These are phyloP conservation scores for Epichloe baconii DNA, from an alignment of 2,329 filamentous ascomycete genomes.

Conservation along the genomic window DNA sequence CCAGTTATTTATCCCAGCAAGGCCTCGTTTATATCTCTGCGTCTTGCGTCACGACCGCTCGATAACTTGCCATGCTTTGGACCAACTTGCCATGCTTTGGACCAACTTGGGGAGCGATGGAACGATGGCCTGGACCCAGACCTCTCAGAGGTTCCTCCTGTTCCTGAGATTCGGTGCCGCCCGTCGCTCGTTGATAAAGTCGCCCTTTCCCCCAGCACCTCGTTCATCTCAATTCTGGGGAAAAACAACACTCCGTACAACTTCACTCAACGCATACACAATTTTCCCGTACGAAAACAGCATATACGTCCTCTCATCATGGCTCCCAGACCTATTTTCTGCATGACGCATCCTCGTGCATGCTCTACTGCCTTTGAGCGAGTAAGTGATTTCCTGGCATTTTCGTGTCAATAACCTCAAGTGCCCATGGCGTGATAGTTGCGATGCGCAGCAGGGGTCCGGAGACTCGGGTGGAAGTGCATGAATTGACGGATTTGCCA, in stretches of 20 bases:
- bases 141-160: too few species aligned
- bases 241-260: too few species aligned
- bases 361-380: slow-evolving; percentile 96
- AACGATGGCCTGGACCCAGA: not conserved
- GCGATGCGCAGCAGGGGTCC: not conserved
- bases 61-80: not conserved
- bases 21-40: not conserved
- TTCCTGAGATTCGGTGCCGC: not conserved
- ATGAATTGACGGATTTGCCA: slow-evolving; percentile 19
- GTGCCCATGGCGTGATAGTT: not conserved
- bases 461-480: not conserved
- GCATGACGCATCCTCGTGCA: slow-evolving; percentile 84
- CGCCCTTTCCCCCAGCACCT: not conserved
- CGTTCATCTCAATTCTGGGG: too few species aligned
- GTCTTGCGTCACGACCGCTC: not conserved
- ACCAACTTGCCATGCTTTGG: not conserved
- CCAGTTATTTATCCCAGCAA: not conserved
- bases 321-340: slow-evolving; percentile 52
- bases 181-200: not conserved
- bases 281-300: not conserved
- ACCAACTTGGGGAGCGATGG: not conserved
- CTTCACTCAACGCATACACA: not conserved
- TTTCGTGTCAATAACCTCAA: not conserved
- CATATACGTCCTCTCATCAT: not conserved
- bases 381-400: slow-evolving; percentile 35